A percentile compares a stretch with the other conserved stretches of the same genome.
Evolutionary conservation across 2,329 filamentous ascomycete species (phyloP).

Genomic region (Cladosporium sp.): DNA sequence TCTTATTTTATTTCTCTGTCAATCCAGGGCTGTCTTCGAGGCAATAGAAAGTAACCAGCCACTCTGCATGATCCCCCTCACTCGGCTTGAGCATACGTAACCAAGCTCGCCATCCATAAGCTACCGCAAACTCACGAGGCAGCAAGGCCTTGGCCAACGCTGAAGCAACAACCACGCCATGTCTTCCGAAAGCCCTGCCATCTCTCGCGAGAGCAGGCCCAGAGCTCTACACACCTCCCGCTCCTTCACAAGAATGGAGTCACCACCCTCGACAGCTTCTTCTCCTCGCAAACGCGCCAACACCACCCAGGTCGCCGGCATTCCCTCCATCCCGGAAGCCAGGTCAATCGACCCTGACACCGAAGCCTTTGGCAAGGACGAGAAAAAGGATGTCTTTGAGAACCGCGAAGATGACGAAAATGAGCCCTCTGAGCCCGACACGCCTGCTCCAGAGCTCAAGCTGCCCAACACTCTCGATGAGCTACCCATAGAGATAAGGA

Average conservation of each 20-base stretch:
- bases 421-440: slow-evolving; percentile 24
- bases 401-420: slow-evolving; percentile 41
- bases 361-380: slow-evolving; percentile 37
- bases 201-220: slow-evolving; percentile 27
- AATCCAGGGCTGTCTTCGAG: neutral
- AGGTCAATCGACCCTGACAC: slow-evolving; percentile 40
- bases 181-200: slow-evolving; percentile 8
- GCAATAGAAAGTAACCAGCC: too few relatives aligned
- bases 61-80: neutral
- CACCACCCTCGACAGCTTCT: slow-evolving; percentile 24
- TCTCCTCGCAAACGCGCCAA: slow-evolving; percentile 47
- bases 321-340: slow-evolving; percentile 48
- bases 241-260: slow-evolving; percentile 53
- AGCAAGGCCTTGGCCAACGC: slow-evolving; percentile 13
- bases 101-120: neutral
- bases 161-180: slow-evolving; percentile 9
- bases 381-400: slow-evolving; percentile 47
- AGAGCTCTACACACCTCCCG: slow-evolving; percentile 45
- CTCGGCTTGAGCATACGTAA: neutral
- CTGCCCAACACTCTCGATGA: slow-evolving; percentile 75
- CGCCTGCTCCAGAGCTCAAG: slow-evolving; percentile 36
- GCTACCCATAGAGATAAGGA: slow-evolving; percentile 89
- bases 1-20: neutral
- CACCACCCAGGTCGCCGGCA: slow-evolving; percentile 48
- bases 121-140: slow-evolving; percentile 1